phyloP scores from a whole-genome alignment of 768 basidiomycete species.

The Saitozyma sp. region DNA sequence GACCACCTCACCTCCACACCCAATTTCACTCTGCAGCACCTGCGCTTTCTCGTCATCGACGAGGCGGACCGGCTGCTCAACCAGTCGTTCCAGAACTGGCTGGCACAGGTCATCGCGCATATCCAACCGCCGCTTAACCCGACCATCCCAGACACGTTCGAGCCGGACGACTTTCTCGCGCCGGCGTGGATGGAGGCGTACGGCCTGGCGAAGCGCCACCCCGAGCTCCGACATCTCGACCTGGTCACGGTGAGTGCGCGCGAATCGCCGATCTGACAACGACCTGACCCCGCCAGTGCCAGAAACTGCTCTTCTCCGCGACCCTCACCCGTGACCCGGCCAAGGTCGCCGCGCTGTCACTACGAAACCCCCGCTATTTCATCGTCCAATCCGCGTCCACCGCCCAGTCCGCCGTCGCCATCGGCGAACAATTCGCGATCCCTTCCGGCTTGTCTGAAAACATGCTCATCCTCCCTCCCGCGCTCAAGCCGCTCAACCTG shows the following conservation, averaged over 20 bases:
- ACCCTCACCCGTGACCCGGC: constrained; percentile 91
- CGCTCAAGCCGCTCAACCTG: constrained; percentile 82
- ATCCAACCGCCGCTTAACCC: constrained; percentile 56
- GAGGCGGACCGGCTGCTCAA: constrained; percentile 95
- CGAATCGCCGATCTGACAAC: not conserved
- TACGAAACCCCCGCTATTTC: constrained; percentile 81
- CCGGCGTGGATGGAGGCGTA: constrained; percentile 41
- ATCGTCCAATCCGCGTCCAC: constrained; percentile 64
- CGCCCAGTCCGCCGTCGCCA: constrained; percentile 11
- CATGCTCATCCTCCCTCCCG: constrained; percentile 75
- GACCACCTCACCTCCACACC: constrained; percentile 86
- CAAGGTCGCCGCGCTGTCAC: constrained; percentile 78
- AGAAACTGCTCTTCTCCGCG: constrained; percentile 94
- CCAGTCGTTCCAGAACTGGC: constrained; percentile 96
- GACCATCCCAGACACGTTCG: constrained; percentile 11
- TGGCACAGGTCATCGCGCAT: constrained; percentile 77
- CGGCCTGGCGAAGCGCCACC: constrained; percentile 24
- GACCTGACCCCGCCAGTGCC: constrained; percentile 58
- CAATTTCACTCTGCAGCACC: constrained; percentile 88
- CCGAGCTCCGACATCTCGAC: not conserved
- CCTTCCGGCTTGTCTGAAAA: constrained; percentile 84
- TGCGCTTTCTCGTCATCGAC: constrained; percentile 96
- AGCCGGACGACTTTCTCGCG: constrained; percentile 38
- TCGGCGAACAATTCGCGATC: constrained; percentile 60
- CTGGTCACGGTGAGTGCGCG: not conserved